Percentiles rank a stretch among this genome's conserved stretches.
Evolutionary conservation across 768 basidiomycete genomes (phyloP).

Genomic region (Serendipita sp.): DNA sequence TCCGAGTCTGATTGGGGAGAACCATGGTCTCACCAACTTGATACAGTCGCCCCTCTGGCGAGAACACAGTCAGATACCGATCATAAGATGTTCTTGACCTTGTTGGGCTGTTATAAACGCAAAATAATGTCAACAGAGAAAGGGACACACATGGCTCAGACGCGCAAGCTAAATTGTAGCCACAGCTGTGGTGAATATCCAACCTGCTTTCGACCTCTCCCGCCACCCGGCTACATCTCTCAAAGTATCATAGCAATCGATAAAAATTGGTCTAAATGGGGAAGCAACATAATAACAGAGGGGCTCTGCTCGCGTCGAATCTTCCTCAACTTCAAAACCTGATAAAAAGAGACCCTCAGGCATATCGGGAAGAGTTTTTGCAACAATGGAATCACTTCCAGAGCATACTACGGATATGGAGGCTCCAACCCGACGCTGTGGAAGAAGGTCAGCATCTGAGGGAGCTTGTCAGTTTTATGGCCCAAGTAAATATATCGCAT

Average conservation of each 20-base stretch:
- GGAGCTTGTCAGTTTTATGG: constrained; percentile 81
- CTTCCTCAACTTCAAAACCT: constrained; percentile 92
- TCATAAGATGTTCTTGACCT: constrained; percentile 96
- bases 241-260: neutral
- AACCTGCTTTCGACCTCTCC: neutral
- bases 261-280: constrained; percentile 8
- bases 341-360: constrained; percentile 81
- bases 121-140: neutral
- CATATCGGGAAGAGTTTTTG: constrained; percentile 88
- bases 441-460: constrained; percentile 74
- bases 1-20: neutral
- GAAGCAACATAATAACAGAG: constrained; percentile 23
- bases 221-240: neutral
- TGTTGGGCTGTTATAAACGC: constrained; percentile 15
- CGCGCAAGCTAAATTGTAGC: neutral
- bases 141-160: neutral
- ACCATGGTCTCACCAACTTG: constrained; percentile 70
- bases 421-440: constrained; percentile 43
- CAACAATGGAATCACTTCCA: constrained; percentile 96
- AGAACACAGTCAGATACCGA: constrained; percentile 92
- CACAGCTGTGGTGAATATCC: neutral
- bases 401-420: constrained; percentile 71
- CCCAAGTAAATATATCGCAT: constrained; percentile 37
- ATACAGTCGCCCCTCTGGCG: constrained; percentile 90
- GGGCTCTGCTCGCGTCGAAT: constrained; percentile 69